phyloP scores from a whole-genome alignment of 2,329 filamentous ascomycete genomes.

The Cercospora sp. region DNA sequence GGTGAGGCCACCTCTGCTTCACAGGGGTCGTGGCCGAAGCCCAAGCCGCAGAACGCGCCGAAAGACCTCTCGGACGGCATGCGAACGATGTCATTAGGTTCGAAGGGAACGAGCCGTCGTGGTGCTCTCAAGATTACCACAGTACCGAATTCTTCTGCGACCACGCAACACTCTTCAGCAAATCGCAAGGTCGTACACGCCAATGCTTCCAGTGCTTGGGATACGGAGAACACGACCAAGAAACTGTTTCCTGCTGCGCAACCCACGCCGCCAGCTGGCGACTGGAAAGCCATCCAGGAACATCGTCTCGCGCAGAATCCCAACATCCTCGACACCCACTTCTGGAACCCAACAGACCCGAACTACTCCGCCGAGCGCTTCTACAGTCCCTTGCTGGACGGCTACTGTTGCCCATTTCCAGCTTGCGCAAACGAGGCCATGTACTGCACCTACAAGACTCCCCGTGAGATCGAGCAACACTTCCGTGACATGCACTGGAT shows the following conservation, averaged over 20 bases:
- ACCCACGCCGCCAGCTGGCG: slow-evolving; percentile 13
- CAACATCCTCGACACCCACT: slow-evolving; percentile 21
- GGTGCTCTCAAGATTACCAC: background rate
- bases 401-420: slow-evolving; percentile 57
- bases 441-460: slow-evolving; percentile 36
- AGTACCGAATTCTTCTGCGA: background rate
- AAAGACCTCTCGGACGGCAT: slow-evolving; percentile 9
- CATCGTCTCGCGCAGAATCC: slow-evolving; percentile 11
- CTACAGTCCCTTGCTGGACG: slow-evolving; percentile 45
- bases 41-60: background rate
- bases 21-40: background rate
- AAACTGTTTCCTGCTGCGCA: slow-evolving; percentile 22
- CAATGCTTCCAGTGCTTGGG: slow-evolving; percentile 10
- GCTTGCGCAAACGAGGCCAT: slow-evolving; percentile 46
- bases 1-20: background rate
- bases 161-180: background rate
- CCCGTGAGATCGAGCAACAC: slow-evolving; percentile 26
- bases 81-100: slow-evolving; percentile 14
- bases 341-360: slow-evolving; percentile 20
- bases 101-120: background rate
- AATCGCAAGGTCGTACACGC: background rate
- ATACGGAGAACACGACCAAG: slow-evolving; percentile 12
- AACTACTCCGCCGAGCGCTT: slow-evolving; percentile 55
- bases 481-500: slow-evolving; percentile 43
- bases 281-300: slow-evolving; percentile 19